Evolutionary conservation across 371 early-diverging fungal genomes (phyloP).

Genomic region (Capillidium rhysosporum): DNA sequence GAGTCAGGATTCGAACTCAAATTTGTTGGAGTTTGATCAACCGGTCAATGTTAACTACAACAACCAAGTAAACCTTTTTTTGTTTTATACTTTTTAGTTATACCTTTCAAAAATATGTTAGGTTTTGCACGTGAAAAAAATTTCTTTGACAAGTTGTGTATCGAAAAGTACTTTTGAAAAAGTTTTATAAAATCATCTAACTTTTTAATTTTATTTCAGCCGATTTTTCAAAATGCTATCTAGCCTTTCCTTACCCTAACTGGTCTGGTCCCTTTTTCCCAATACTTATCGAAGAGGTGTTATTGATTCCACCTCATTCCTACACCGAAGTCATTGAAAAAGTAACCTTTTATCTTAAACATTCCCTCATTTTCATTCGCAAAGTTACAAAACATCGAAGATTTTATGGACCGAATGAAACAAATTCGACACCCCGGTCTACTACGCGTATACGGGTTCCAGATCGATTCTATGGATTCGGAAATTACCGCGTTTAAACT

Average conservation of each 20-base stretch:
- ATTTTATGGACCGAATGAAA: neutral
- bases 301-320: neutral
- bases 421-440: neutral
- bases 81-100: neutral
- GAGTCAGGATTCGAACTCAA: neutral
- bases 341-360: neutral
- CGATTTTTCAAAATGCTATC: neutral
- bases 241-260: neutral
- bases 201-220: neutral
- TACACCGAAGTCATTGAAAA: neutral
- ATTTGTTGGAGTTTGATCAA: slow-evolving; percentile 1
- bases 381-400: slow-evolving; percentile 2
- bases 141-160: neutral
- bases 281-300: neutral
- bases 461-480: neutral
- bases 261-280: neutral
- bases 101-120: neutral
- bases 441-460: neutral
- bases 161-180: neutral
- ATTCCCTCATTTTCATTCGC: neutral
- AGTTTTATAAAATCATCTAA: neutral
- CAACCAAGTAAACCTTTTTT: neutral
- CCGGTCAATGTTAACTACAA: neutral
- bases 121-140: neutral
- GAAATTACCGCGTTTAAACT: neutral